Percentiles rank a stretch among this genome's conserved stretches.
These are phyloP conservation scores for Phlyctochytrium bullatum DNA, from an alignment of 192 early-diverging fungal species.

Conservation along the genomic window DNA sequence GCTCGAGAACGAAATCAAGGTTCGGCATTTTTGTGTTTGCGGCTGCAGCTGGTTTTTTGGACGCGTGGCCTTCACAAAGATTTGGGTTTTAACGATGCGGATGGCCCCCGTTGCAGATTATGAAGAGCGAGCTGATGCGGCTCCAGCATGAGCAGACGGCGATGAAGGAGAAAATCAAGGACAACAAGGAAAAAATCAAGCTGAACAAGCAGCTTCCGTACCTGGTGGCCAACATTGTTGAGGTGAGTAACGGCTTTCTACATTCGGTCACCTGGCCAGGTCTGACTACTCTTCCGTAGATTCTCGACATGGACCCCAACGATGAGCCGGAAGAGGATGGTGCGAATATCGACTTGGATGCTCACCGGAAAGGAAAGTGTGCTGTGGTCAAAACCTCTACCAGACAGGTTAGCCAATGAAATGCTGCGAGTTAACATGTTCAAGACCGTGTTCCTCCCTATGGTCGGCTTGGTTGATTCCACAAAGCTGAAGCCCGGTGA, in stretches of 20 bases:
- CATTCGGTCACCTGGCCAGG: too few relatives aligned
- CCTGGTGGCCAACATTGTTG: slow-evolving; percentile 93
- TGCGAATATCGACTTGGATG: slow-evolving; percentile 89
- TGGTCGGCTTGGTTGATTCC: slow-evolving; percentile 94
- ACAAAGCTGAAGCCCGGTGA: slow-evolving; percentile 90
- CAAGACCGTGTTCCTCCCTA: slow-evolving; percentile 92
- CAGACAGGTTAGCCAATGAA: slow-evolving; percentile 64
- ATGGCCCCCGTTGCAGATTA: slow-evolving; percentile 49
- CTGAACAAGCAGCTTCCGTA: slow-evolving; percentile 97
- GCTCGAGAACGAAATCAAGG: slow-evolving; percentile 96
- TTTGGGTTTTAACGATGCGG: neutral
- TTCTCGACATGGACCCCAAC: slow-evolving; percentile 89
- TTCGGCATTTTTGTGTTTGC: slow-evolving; percentile 35
- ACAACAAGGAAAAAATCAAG: slow-evolving; percentile 98
- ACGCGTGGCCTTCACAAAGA: too few relatives aligned
- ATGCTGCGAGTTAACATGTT: slow-evolving; percentile 3
- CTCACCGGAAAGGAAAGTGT: slow-evolving; percentile 92
- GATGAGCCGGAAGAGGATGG: slow-evolving; percentile 93
- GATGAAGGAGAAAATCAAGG: slow-evolving; percentile 92
- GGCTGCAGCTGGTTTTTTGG: neutral
- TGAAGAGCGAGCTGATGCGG: slow-evolving; percentile 89
- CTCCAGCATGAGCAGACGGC: slow-evolving; percentile 82
- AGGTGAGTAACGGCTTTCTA: too few relatives aligned
- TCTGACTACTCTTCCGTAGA: slow-evolving; percentile 46
- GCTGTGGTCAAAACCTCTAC: slow-evolving; percentile 96